These are phyloP conservation scores for Serendipita sp. DNA, from an alignment of 768 basidiomycete species.

Conservation along the genomic window DNA sequence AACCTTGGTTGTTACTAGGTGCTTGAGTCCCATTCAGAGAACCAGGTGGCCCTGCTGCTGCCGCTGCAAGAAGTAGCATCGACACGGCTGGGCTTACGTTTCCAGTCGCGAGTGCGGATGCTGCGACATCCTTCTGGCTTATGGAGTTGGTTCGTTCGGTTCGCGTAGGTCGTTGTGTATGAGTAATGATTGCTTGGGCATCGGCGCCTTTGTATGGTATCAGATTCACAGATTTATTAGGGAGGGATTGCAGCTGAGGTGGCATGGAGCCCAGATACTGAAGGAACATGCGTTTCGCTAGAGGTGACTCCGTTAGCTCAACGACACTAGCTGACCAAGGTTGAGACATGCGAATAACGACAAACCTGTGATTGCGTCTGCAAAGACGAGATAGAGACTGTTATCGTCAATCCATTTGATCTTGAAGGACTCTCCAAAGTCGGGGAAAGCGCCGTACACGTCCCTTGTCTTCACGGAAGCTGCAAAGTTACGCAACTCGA, in stretches of 20 bases:
- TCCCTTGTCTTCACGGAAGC: constrained; percentile 96
- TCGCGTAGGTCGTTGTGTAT: constrained; percentile 28
- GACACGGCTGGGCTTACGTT: constrained; percentile 4
- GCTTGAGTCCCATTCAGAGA: neutral
- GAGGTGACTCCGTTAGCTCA: neutral
- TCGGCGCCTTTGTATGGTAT: constrained; percentile 90
- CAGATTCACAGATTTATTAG: constrained; percentile 45
- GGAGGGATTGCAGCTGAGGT: constrained; percentile 42
- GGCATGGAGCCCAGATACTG: constrained; percentile 68
- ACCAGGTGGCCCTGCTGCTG: neutral
- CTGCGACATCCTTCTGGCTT: constrained; percentile 50
- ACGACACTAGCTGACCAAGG: neutral
- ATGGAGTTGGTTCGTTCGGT: constrained; percentile 1
- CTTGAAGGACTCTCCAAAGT: constrained; percentile 78
- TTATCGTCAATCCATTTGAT: constrained; percentile 99
- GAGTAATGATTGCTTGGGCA: constrained; percentile 65
- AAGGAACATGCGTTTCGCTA: constrained; percentile 93
- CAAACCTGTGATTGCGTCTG: constrained; percentile 79
- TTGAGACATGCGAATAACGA: constrained; percentile 13
- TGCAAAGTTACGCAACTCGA: constrained; percentile 76
- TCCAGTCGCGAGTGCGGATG: constrained; percentile 39
- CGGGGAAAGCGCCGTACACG: constrained; percentile 77
- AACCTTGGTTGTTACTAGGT: neutral
- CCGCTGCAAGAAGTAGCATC: neutral
- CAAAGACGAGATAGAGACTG: constrained; percentile 85